A percentile compares a stretch with the other conserved stretches of the same genome.
phyloP scores from a whole-genome alignment of 306 rosid species.

The Canavalia ensiformis region DNA sequence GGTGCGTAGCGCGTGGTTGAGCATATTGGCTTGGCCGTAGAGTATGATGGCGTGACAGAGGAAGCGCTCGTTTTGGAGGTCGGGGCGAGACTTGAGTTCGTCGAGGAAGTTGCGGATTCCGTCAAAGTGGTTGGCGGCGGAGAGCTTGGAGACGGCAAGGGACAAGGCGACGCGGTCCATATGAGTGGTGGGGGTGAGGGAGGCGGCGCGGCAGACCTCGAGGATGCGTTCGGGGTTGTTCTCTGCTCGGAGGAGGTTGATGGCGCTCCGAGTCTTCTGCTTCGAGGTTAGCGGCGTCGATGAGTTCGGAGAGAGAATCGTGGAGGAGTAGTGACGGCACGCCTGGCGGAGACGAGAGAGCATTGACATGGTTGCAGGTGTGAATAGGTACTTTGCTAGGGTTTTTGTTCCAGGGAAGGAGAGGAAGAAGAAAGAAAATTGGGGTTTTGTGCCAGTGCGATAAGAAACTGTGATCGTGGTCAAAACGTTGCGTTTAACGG shows the following conservation, averaged over 20 bases:
- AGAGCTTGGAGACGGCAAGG: conserved; percentile 71
- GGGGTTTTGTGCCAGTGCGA: not conserved
- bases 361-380: conserved; percentile 56
- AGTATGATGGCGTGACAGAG: conserved; percentile 71
- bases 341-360: conserved; percentile 65
- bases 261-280: conserved; percentile 63
- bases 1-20: conserved; percentile 64
- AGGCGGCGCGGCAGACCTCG: conserved; percentile 80
- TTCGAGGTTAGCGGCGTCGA: conserved; percentile 57
- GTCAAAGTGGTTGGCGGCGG: conserved; percentile 64
- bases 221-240: conserved; percentile 71
- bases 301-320: conserved; percentile 67
- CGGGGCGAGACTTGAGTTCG: conserved; percentile 66
- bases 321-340: conserved; percentile 51
- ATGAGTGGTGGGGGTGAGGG: conserved; percentile 71
- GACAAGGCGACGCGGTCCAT: conserved; percentile 78
- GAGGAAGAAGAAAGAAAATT: not conserved
- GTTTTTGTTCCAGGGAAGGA: conserved; percentile 5
- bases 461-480: not conserved
- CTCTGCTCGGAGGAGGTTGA: conserved; percentile 73
- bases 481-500: conserved; percentile 32
- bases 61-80: conserved; percentile 72
- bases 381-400: conserved; percentile 21
- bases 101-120: conserved; percentile 66
- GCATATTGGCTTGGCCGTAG: conserved; percentile 84